Evolutionary conservation across 2,329 filamentous ascomycete species (phyloP).

Genomic region (Monosporascus ibericus): DNA sequence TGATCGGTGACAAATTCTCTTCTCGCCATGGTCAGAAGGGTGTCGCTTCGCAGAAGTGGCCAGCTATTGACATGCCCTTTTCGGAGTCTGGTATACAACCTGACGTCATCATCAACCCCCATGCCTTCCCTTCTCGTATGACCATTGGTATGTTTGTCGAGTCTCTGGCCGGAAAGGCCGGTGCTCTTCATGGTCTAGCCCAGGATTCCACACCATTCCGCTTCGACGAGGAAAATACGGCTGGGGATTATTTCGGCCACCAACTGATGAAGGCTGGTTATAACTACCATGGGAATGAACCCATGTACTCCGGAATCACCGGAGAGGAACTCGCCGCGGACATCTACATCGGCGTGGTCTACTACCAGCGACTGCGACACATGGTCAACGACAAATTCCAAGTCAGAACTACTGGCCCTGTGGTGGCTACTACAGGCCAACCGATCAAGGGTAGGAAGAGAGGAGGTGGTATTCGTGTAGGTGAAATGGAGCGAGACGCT

Average conservation of each 20-base stretch:
- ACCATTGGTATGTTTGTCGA: constrained; percentile 99
- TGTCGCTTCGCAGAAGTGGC: constrained; percentile 95
- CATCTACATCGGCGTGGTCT: constrained; percentile 94
- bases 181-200: constrained; percentile 88
- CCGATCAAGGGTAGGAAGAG: constrained; percentile 95
- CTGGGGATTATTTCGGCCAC: constrained; percentile 90
- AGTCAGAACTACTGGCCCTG: constrained; percentile 89
- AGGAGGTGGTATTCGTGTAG: constrained; percentile 96
- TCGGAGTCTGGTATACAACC: constrained; percentile 94
- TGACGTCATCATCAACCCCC: constrained; percentile 97
- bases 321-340: constrained; percentile 90
- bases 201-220: constrained; percentile 95
- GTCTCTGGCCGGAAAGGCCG: constrained; percentile 90
- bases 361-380: constrained; percentile 96
- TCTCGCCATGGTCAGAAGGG: constrained; percentile 98
- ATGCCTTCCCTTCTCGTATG: constrained; percentile 99
- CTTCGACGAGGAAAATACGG: constrained; percentile 88
- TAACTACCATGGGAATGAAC: constrained; percentile 97
- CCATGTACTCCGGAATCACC: constrained; percentile 96
- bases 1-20: constrained; percentile 98
- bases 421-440: constrained; percentile 85
- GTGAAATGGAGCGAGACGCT: constrained; percentile 98
- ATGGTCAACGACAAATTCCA: constrained; percentile 99
- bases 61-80: constrained; percentile 89
- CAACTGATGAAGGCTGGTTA: constrained; percentile 93